Conservation (phyloP, 148 eudicot genomes). For the Chenopodium formosanum region DNA sequence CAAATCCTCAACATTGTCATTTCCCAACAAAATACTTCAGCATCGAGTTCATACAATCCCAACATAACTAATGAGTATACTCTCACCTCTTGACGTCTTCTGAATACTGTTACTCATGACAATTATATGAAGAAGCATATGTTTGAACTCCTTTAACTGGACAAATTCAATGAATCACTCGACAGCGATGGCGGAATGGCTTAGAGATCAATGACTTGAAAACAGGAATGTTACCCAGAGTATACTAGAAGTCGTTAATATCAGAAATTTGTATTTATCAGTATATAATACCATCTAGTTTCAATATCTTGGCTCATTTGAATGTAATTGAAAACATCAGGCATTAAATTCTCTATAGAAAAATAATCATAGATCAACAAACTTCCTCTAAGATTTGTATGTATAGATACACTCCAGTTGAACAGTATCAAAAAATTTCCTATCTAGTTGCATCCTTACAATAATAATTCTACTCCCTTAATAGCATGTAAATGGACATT, state of each 20-base stretch:
- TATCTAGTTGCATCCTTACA: neutral
- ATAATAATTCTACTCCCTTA: neutral
- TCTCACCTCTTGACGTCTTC: neutral
- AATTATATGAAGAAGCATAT: neutral
- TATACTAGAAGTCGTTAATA: neutral
- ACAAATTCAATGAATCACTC: neutral
- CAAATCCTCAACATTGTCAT: neutral
- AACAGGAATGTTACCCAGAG: neutral
- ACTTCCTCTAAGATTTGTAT: too few species aligned
- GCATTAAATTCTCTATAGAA: neutral
- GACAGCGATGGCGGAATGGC: neutral
- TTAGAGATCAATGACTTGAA: neutral
- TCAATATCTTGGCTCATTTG: neutral
- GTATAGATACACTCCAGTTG: neutral
- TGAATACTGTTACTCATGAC: neutral
- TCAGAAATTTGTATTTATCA: neutral
- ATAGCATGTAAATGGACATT: neutral
- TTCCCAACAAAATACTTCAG: neutral
- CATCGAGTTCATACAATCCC: neutral
- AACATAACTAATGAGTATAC: neutral
- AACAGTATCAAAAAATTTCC: neutral
- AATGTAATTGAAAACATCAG: neutral
- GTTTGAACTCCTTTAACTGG: neutral
- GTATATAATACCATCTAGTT: neutral
- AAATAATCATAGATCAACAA: neutral